phyloP scores from a whole-genome alignment of 2,329 filamentous ascomycete genomes.

The Phialophora tarda region DNA sequence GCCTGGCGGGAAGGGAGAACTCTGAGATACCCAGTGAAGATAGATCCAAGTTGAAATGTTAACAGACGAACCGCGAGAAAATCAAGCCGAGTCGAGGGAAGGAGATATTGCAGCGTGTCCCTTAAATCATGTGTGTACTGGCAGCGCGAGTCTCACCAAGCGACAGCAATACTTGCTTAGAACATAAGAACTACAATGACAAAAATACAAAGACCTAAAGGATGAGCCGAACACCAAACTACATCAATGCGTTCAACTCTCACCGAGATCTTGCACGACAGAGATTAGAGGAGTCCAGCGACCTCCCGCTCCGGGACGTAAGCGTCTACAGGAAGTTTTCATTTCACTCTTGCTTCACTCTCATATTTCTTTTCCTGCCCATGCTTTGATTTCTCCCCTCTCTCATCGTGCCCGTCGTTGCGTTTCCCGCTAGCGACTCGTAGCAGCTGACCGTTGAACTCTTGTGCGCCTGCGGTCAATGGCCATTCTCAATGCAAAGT shows the following conservation, averaged over 20 bases:
- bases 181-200: conserved; percentile 3
- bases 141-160: neutral
- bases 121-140: neutral
- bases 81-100: neutral
- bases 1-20: neutral
- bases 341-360: neutral
- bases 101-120: neutral
- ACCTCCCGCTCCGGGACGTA: neutral
- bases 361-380: neutral
- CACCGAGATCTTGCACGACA: too few species aligned
- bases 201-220: neutral
- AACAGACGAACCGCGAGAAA: neutral
- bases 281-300: neutral
- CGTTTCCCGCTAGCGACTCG: neutral
- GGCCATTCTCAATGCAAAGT: neutral
- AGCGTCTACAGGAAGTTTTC: neutral
- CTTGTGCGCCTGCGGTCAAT: neutral
- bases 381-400: neutral
- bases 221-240: neutral
- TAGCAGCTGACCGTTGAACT: neutral
- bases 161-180: conserved; percentile 9
- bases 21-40: neutral
- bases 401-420: neutral
- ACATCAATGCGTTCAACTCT: neutral
- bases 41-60: neutral